Evolutionary conservation across 345 rosid species (phyloP).

Genomic region (Mallotus nudiflorus): DNA sequence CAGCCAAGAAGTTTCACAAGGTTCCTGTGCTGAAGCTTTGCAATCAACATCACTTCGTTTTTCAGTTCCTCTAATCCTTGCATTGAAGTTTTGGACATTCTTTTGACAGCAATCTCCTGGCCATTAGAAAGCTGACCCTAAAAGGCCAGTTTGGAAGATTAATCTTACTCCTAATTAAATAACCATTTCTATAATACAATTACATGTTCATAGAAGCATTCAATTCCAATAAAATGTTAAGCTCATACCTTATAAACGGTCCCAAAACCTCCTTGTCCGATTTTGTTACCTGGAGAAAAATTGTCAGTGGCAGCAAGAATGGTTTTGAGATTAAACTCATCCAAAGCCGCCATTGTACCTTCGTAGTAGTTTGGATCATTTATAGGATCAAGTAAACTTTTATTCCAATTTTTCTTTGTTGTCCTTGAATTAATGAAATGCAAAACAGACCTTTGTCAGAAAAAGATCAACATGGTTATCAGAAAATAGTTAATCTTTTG

Average conservation of each 20-base stretch:
- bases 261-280: slow-evolving; percentile 47
- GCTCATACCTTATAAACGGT: slow-evolving; percentile 36
- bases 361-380: not conserved
- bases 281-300: slow-evolving; percentile 25
- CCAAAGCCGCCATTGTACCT: too few relatives aligned
- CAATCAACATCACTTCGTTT: slow-evolving; percentile 16
- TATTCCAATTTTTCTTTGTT: too few relatives aligned
- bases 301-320: slow-evolving; percentile 31
- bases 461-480: too few relatives aligned
- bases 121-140: slow-evolving; percentile 17
- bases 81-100: slow-evolving; percentile 1
- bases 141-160: not conserved
- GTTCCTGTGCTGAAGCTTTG: slow-evolving; percentile 21
- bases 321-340: slow-evolving; percentile 3
- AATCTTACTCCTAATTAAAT: too few relatives aligned
- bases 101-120: slow-evolving; percentile 16
- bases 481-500: too few relatives aligned
- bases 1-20: slow-evolving; percentile 16
- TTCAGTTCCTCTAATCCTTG: slow-evolving; percentile 16
- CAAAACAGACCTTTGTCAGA: too few relatives aligned
- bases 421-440: too few relatives aligned
- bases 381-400: not conserved
- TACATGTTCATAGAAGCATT: not conserved
- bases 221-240: too few relatives aligned
- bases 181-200: not conserved